phyloP scores from a whole-genome alignment of 192 early-diverging fungal genomes.

The Coemansia sp. region DNA sequence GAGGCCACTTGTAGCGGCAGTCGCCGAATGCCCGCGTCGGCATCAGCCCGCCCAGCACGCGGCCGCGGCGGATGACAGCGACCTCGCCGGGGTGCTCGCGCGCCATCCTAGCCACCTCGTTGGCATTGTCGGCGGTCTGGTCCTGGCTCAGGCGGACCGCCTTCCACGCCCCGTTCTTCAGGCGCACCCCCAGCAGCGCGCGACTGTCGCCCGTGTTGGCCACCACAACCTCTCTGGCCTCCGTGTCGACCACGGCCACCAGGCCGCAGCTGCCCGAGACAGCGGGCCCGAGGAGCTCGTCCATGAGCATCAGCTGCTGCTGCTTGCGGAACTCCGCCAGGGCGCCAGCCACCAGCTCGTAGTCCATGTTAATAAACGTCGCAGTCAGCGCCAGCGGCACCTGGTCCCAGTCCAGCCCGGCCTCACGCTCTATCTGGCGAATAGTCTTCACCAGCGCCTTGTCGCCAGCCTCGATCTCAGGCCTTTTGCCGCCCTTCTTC shows the following conservation, averaged over 20 bases:
- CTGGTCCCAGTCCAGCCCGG: slow-evolving; percentile 35
- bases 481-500: background rate
- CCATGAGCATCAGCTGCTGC: slow-evolving; percentile 17
- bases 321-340: slow-evolving; percentile 17
- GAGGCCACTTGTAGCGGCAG: slow-evolving; percentile 63
- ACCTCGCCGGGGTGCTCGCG: slow-evolving; percentile 71
- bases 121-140: slow-evolving; percentile 57
- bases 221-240: slow-evolving; percentile 19
- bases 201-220: slow-evolving; percentile 39
- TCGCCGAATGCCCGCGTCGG: slow-evolving; percentile 61
- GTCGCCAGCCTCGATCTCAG: background rate
- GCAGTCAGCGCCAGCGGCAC: slow-evolving; percentile 23
- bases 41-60: slow-evolving; percentile 57
- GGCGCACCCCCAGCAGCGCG: slow-evolving; percentile 36
- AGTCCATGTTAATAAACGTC: slow-evolving; percentile 19
- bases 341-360: slow-evolving; percentile 18
- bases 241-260: slow-evolving; percentile 31
- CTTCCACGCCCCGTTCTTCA: slow-evolving; percentile 44
- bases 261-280: slow-evolving; percentile 35
- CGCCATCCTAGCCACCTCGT: slow-evolving; percentile 56
- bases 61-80: slow-evolving; percentile 56
- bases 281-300: slow-evolving; percentile 36
- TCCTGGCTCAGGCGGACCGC: slow-evolving; percentile 57
- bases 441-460: slow-evolving; percentile 13
- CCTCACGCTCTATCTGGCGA: slow-evolving; percentile 18